These are phyloP conservation scores for Serendipita sp. DNA, from an alignment of 768 basidiomycete genomes.

Conservation along the genomic window DNA sequence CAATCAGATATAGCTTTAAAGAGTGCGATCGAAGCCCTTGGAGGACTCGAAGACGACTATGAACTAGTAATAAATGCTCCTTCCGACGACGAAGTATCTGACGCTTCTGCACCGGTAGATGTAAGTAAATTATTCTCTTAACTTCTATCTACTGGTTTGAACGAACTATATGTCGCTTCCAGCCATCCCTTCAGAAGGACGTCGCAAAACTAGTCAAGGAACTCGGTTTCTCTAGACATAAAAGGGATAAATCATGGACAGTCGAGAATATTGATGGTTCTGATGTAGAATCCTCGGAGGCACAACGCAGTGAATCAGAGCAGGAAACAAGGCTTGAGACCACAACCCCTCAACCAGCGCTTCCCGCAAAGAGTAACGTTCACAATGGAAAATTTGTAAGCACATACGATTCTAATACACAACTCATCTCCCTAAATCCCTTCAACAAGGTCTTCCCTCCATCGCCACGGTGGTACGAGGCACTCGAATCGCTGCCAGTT, in stretches of 20 bases:
- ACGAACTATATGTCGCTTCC: not conserved
- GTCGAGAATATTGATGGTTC: conserved; percentile 15
- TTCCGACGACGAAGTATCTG: conserved; percentile 17
- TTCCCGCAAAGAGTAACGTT: not conserved
- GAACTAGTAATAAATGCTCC: conserved; percentile 25
- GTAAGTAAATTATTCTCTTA: conserved; percentile 7
- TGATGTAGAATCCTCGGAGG: conserved; percentile 16
- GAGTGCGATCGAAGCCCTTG: conserved; percentile 25
- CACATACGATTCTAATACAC: not conserved
- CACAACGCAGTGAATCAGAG: conserved; percentile 8
- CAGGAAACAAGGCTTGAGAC: not conserved
- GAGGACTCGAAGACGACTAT: conserved; percentile 32
- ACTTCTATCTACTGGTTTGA: not conserved
- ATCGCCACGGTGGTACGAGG: conserved; percentile 38
- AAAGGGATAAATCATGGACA: not conserved
- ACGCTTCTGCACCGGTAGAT: conserved; percentile 14
- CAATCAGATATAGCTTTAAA: conserved; percentile 8
- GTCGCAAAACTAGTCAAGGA: conserved; percentile 30
- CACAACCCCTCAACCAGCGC: not conserved
- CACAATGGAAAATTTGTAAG: not conserved
- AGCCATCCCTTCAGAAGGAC: conserved; percentile 30
- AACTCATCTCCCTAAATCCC: not conserved
- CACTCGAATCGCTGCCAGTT: conserved; percentile 25
- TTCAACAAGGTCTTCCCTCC: conserved; percentile 18
- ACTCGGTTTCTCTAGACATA: conserved; percentile 14